Base-by-base conservation (phyloP, 2,329 filamentous ascomycete genomes). In the Elsinoe australis region DNA sequence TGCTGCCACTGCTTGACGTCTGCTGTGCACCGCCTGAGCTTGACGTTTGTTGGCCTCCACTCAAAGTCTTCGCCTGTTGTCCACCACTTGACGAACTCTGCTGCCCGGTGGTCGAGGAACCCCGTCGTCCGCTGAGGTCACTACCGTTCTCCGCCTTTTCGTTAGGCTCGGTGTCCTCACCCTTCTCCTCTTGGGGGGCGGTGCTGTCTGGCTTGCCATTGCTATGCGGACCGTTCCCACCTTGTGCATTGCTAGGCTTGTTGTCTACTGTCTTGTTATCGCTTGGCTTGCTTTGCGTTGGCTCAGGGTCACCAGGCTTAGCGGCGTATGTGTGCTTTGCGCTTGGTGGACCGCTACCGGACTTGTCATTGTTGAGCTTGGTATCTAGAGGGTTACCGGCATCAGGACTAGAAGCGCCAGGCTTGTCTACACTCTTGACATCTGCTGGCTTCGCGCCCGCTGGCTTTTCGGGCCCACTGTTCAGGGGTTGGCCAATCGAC, bases 21-120 rank as follows among this genome's bases (percentile, higher is more conserved):
- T 29, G 26, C 26, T 29, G 26, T 6, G 7, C 26, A 29, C 12
- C 26, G 26, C 12, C 12, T 29, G 26, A 7, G 26, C 12, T 29
- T 12, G 26, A 29, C 12, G 26, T 12, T 29, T 29, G 26, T 12
- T 29, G 26, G 6, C 7, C 26, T 6, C 26, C n/a, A n/a, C n/a
- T n/a, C n/a, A n/a, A n/a, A n/a, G n/a, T n/a, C n/a, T n/a, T n/a
- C n/a, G n/a, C n/a, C 29, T 32, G 29, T 8, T 32, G 29, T 12
- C 29, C 9, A n/a, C 29, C 29, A n/a, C 10, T n/a, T 32, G 29
- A 12, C 17, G 29, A 15, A 21, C 12, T 6, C 22, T 36, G 33
- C 33, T 41, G 18, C 22, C 28, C 29, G 36, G 21, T 41, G 22
- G 21, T 41, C 28, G 36, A 15, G n/a, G n/a, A n/a, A n/a, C n/a